Percentiles rank a stretch among this genome's conserved stretches.
These are phyloP conservation scores for Calendula officinalis DNA, from an alignment of 129 eudicot species.

Conservation along the genomic window DNA sequence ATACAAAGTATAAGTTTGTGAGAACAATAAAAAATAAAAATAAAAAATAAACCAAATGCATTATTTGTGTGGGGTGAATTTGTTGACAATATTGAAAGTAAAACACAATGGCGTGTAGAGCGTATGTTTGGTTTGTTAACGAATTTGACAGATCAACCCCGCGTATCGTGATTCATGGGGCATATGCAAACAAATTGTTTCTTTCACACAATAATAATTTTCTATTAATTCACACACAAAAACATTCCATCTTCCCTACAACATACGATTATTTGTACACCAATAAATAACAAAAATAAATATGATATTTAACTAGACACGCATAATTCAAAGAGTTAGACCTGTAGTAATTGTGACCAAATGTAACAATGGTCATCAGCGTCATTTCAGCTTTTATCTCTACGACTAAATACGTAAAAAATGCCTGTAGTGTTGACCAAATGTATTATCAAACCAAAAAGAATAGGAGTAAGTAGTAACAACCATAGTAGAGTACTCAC, in stretches of 20 bases:
- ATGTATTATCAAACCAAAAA: no score
- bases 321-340: not conserved
- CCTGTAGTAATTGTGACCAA: no score
- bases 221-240: not conserved
- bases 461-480: no score
- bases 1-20: not conserved
- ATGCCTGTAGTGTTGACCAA: no score
- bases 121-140: slow-evolving; percentile 2
- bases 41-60: not conserved
- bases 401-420: no score
- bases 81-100: slow-evolving; percentile 26
- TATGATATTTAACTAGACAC: not conserved
- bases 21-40: not conserved
- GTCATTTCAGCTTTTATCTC: no score
- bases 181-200: slow-evolving; percentile 21
- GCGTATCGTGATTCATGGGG: slow-evolving; percentile 31
- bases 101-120: slow-evolving; percentile 23
- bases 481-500: no score
- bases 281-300: not conserved
- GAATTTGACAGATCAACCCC: slow-evolving; percentile 27
- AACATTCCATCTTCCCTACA: slow-evolving; percentile 15
- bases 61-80: not conserved
- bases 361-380: no score
- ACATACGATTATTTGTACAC: not conserved
- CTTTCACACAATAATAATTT: slow-evolving; percentile 10